Evolutionary conservation across 1,284 basidiomycete species (phyloP), one percentile per base, ranked within the genome.

Genomic region (Cryptococcus sp.): DNA sequence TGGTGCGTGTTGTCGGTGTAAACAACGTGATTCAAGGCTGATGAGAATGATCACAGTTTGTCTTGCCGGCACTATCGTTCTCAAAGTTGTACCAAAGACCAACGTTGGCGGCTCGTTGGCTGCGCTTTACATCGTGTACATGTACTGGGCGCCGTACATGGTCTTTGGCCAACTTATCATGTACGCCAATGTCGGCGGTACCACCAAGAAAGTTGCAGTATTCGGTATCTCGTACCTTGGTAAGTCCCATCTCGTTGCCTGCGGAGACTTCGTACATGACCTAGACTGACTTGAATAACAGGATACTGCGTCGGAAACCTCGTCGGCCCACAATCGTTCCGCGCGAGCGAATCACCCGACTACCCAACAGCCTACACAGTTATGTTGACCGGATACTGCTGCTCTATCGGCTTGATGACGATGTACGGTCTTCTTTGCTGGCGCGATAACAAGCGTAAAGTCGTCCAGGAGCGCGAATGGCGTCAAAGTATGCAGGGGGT

Each of bases 101-200:
- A 73, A 64, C 60, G 65, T 56, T 7, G 64, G 64, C 2, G 71
- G 66, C 25, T 72, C 66, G 0, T 54, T 70, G 7, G 67, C 62
- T 3, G 57, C 62, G 3, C 55, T 73, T 1, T 72, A 65, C 55
- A 61, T 72, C 51, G 54, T 70, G 19, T 70, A 66, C 57, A 57
- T 65, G 54, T 68, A 66, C 57, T 68, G 66, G 68, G 66, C 64
- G 2, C 66, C 68, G 11, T 71, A 69, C 60, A 60, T 66, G 50
- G 60, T 68, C 22, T 62, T 60, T 35, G 53, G 57, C 16, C 60
- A 62, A 31, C 47, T 65, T 5, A 57, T 66, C 52, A 56, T 65
- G 56, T 68, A 66, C 47, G 61, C 60, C n/a, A 73, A 71, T 45
- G 57, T 62, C 5, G 73, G 59, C 1, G 71, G 73, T 2, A 62